Percentiles rank a stretch among this genome's conserved stretches.
Conservation (phyloP, 345 rosid genomes). For the Lumnitzera racemosa region DNA sequence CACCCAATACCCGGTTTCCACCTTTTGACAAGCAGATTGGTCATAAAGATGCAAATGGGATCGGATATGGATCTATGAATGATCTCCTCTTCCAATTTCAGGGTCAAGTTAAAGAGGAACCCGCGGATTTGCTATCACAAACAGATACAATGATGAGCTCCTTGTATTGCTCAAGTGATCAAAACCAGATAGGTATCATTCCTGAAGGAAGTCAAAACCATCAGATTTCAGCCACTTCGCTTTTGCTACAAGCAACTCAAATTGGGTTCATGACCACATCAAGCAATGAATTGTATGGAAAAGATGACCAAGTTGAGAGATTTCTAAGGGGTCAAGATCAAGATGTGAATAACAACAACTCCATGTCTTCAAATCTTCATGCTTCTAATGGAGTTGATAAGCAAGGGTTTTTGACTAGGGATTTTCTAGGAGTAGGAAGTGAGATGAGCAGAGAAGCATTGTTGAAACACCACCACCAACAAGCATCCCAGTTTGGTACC, state of each 20-base stretch:
- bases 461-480: slow-evolving; percentile 8
- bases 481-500: too few species aligned
- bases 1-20: too few species aligned
- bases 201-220: neutral
- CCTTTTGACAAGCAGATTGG: too few species aligned
- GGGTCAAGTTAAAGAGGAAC: slow-evolving; percentile 2
- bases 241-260: slow-evolving; percentile 1
- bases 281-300: neutral
- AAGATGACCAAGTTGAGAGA: too few species aligned
- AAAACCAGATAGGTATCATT: neutral
- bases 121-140: neutral
- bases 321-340: too few species aligned
- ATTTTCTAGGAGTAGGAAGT: slow-evolving; percentile 37
- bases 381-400: too few species aligned
- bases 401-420: slow-evolving; percentile 20
- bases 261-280: slow-evolving; percentile 1
- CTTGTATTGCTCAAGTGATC: slow-evolving; percentile 7
- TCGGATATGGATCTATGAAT: too few species aligned
- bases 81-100: neutral
- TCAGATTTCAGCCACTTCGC: slow-evolving; percentile 2
- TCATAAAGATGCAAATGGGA: too few species aligned
- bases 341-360: too few species aligned
- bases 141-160: slow-evolving; percentile 1
- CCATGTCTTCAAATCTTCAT: too few species aligned
- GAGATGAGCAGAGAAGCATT: slow-evolving; percentile 15